Evolutionary conservation across 2,329 filamentous ascomycete genomes (phyloP).

Genomic region (Fusarium drepaniforme): DNA sequence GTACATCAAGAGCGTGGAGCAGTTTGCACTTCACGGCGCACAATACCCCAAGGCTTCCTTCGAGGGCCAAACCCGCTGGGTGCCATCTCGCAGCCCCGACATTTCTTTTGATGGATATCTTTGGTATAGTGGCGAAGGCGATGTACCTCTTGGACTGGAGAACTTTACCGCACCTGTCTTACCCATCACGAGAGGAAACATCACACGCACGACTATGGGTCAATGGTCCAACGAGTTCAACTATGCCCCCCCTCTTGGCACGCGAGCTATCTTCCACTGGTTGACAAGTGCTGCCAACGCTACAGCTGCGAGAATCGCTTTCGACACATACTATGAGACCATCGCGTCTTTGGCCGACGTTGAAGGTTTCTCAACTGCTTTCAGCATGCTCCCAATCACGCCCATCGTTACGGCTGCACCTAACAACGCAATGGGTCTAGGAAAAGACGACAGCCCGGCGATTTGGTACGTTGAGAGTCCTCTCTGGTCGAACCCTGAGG

Average conservation of each 20-base stretch:
- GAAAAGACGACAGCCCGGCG: not conserved
- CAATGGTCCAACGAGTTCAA: conserved; percentile 4
- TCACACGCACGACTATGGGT: conserved; percentile 5
- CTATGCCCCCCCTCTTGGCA: conserved; percentile 1
- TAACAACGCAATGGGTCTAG: not conserved
- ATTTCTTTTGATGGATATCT: conserved; percentile 5
- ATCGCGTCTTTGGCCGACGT: not conserved
- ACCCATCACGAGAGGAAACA: conserved; percentile 5
- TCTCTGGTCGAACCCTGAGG: not conserved
- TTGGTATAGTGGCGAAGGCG: conserved; percentile 3
- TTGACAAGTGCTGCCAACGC: conserved; percentile 1
- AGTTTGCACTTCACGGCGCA: conserved; percentile 2
- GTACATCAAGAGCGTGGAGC: conserved; percentile 8
- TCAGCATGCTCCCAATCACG: conserved; percentile 5
- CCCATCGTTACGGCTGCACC: not conserved
- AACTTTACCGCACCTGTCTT: conserved; percentile 4
- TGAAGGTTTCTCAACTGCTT: conserved; percentile 8
- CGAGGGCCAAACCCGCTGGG: conserved; percentile 5
- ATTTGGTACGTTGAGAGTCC: not conserved
- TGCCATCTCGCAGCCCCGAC: not conserved
- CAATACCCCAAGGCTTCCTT: conserved; percentile 7
- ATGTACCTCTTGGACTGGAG: conserved; percentile 5
- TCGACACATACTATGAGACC: conserved; percentile 4
- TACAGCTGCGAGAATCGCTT: not conserved
- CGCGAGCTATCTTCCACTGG: not conserved